Percentiles rank a stretch among this genome's conserved stretches.
phyloP scores from a whole-genome alignment of 768 basidiomycete species.

The Lentinula boryana region DNA sequence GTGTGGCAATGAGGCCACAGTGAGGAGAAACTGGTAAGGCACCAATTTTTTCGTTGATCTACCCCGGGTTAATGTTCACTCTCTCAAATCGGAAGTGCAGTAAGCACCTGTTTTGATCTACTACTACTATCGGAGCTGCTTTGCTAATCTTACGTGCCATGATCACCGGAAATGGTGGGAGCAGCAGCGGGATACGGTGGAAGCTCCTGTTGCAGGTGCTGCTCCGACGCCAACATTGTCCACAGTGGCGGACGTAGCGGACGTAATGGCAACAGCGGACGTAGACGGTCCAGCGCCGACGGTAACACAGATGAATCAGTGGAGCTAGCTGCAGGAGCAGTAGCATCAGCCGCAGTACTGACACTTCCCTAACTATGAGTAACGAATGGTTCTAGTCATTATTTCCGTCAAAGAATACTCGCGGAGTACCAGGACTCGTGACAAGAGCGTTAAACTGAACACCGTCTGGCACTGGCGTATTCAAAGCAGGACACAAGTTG shows the following conservation, averaged over 20 bases:
- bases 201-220: constrained; percentile 10
- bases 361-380: not conserved
- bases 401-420: constrained; percentile 1
- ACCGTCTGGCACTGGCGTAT: constrained; percentile 46
- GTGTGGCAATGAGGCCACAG: too few species aligned
- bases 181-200: constrained; percentile 11
- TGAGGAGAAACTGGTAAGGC: too few species aligned
- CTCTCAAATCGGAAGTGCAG: too few species aligned
- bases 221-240: not conserved
- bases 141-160: not conserved
- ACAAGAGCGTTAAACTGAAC: constrained; percentile 31
- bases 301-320: not conserved
- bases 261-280: not conserved
- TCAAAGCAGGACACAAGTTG: constrained; percentile 41
- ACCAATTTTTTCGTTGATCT: too few species aligned
- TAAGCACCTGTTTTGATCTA: too few species aligned
- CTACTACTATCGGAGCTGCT: not conserved
- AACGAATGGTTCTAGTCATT: not conserved
- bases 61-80: too few species aligned
- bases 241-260: constrained; percentile 1
- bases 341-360: not conserved
- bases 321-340: not conserved
- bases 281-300: not conserved
- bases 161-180: constrained; percentile 10
- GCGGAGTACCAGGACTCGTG: constrained; percentile 25